Conservation (phyloP, 106 monocot species). For the Acorus calamus region DNA sequence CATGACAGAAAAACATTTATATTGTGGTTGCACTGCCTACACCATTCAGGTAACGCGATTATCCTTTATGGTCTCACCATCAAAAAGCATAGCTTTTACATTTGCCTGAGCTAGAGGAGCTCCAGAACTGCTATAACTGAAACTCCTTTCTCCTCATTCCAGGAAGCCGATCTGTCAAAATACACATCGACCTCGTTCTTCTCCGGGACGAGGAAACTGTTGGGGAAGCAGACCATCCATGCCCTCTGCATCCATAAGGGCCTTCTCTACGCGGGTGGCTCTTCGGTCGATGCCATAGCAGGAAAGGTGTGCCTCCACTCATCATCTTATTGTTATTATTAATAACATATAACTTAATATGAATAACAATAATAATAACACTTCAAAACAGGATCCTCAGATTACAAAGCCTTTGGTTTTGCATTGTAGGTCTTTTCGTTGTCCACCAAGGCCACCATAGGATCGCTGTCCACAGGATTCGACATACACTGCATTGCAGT, state of each 20-base stretch:
- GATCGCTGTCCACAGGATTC: slow-evolving; percentile 24
- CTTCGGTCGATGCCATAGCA: slow-evolving; percentile 46
- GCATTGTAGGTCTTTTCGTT: slow-evolving; percentile 35
- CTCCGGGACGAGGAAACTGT: slow-evolving; percentile 34
- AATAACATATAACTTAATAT: too few species aligned
- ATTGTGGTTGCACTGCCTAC: slow-evolving; percentile 43
- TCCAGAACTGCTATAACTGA: too few species aligned
- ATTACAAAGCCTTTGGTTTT: neutral
- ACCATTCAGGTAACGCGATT: slow-evolving; percentile 30
- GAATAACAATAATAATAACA: too few species aligned
- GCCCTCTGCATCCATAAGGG: slow-evolving; percentile 27
- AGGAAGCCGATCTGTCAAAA: slow-evolving; percentile 37
- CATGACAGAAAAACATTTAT: slow-evolving; percentile 22
- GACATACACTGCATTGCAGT: slow-evolving; percentile 31
- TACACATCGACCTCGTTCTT: slow-evolving; percentile 30
- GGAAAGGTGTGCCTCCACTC: slow-evolving; percentile 29
- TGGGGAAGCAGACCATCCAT: slow-evolving; percentile 36
- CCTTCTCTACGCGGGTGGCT: slow-evolving; percentile 37
- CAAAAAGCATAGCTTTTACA: too few species aligned
- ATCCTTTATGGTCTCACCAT: too few species aligned
- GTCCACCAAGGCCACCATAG: slow-evolving; percentile 20
- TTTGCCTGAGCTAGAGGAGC: too few species aligned
- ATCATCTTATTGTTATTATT: neutral
- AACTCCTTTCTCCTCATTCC: neutral
- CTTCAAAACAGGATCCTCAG: too few species aligned